Base-by-base conservation (phyloP, 305 asterid species). In the Ajuga reptans region DNA sequence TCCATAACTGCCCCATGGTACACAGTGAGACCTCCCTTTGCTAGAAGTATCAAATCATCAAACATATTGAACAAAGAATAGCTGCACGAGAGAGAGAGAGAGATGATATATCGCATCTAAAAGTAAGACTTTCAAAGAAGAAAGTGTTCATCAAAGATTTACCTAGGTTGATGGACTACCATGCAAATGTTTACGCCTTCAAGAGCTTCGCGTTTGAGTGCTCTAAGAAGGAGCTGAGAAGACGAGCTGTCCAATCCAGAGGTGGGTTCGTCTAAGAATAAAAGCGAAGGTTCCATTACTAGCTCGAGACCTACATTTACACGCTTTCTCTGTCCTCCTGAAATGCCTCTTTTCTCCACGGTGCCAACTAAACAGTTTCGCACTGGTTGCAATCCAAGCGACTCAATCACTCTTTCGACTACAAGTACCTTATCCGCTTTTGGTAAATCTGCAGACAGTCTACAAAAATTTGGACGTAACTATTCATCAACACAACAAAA, bases 131-230 rank as follows among this genome's bases (percentile, higher is more conserved):
- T 17, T 31, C 43, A 34, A 16, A 16, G 49, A 14, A 21, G 9
- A 37, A 27, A 5, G 41, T 16, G 37, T 5, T 52, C 1, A 1
- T 9, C 15, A 24, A 64, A 51, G 6, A 58, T 21, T 76, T 80
- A 88, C 98, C 98, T 92, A 29, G 98, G 98, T 63, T 92, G 98
- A 77, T 92, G 98, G 67, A 92, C 84, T 54, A 92, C 98, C 92
- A 87, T 82, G 82, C 96, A 86, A 56, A 92, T 83, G 36, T 90
- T 89, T 37, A 89, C 98, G 7, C 98, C 98, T 80, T 92, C 97
- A 41, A 84, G 85, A 50, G 98, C 92, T 78, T 92, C 97, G 9
- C 95, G 98, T 39, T 87, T 91, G 74, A 92, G 97, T 6, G 97
- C 96, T 81, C 89, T 77, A 56, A 92, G 92, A 55, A 92, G 91